Base-by-base conservation (phyloP, 495 filamentous ascomycete genomes). In the Penicillium verhagenii region DNA sequence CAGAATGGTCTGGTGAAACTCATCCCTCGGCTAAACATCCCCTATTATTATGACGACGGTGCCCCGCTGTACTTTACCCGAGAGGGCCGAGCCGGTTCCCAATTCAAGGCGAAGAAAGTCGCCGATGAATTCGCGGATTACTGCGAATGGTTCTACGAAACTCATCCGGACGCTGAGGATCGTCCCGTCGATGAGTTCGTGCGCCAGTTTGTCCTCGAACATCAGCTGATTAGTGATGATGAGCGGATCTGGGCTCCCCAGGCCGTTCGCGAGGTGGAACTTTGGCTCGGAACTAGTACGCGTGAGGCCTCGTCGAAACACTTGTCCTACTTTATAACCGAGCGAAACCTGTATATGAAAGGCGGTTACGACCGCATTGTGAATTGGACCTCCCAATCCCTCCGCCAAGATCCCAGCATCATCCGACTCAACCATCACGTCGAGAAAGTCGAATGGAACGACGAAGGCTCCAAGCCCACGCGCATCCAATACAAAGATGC, bases 321-420 rank as follows among this genome's bases (percentile, higher is more conserved):
- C 47, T 49, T 65, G 25, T 56, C 54, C 21, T 65, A 65, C 26
- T 65, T 65, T 23, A 61, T 65, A 4, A 65, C 61, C 3, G 61
- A 65, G 52, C 61, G 61, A 13, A 65, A 65, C 48, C 49, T 65
- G 6, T 65, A 65, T 35, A 65, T 65, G 61, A 61, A 65, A 38
- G 61, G 61, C 24, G 61, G 61, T 9, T 65, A 65, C 33, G 61
- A 65, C 37, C 55, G 45, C 31, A 61, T 65, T n/a, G 61, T 65
- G n/a, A 49, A 65, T 42, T 65, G 61, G 61, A 59, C 50, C 14
- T 58, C 58, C 16, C 38, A 56, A 35, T 35, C 55, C 19, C 58
- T 65, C 28, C 48, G 25, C 25, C 35, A 37, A 1, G 53, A 51
- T 39, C 49, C 61, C 11, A 50, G 19, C 16, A 56, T 54, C 10